Base-by-base conservation (phyloP, 768 basidiomycete species). In the Lactarius sp. region DNA sequence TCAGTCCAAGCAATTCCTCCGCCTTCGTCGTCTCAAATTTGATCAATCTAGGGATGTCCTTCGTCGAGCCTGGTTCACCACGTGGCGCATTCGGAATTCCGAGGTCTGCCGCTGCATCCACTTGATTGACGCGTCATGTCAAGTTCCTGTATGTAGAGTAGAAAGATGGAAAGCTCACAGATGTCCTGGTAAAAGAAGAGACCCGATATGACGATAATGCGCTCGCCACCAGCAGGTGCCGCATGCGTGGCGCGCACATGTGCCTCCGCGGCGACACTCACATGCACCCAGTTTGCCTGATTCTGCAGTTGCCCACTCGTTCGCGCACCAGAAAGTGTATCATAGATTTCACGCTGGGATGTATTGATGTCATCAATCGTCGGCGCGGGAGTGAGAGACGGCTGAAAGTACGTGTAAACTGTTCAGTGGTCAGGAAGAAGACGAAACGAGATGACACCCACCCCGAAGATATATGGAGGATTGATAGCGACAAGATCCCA, bases 401-500 rank as follows among this genome's bases (percentile, higher is more conserved):
- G 75, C 60, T 75, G 70, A 12, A 22, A 31, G 10, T 6, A 20
- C 3, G 37, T 10, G 22, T 3, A 6, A 37, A 33, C 14, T 8
- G 27, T 13, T 61, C 63, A 58, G 33, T 18, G 22, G 2, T 36
- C n/a, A 9, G 31, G 22, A 14, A 1, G n/a, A n/a, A 14, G 36
- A 4, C 4, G 18, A 33, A 14, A 54, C 31, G n/a, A 33, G 47
- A 49, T 13, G 16, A 46, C 14, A 9, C 42, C 12, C 33, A 39
- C 64, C 44, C 64, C 64, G 2, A 65, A 69, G 33, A 69, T 41
- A 14, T 2, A 82, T 12, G 85, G 82, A 22, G 85, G 85, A 68
- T 82, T 81, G 42, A 86, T 64, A 9, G 79, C 78, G 1, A 77
- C 75, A 22, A 87, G 66, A 65, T 85, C 85, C 80, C 81, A 85